A percentile compares a stretch with the other conserved stretches of the same genome.
Conservation (phyloP, 805 yeast genomes). For the Yarrowia sp. region DNA sequence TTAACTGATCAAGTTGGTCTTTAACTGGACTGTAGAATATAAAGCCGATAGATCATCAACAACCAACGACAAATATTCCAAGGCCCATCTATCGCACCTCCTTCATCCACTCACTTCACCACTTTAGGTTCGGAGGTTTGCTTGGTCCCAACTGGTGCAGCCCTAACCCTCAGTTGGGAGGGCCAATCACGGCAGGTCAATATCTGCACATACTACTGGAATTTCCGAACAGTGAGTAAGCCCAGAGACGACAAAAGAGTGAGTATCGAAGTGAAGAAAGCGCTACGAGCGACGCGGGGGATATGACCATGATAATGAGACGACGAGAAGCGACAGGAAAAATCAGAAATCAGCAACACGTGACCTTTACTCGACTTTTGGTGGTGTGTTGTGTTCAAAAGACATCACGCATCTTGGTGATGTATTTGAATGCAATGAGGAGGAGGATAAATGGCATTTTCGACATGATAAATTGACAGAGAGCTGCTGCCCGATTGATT, state of each 20-base stretch:
- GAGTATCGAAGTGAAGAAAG: conserved; percentile 4
- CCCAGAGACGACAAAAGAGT: conserved; percentile 33
- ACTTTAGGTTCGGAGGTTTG: conserved; percentile 15
- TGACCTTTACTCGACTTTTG: neutral
- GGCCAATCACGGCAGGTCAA: conserved; percentile 30
- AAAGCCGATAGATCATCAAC: too few relatives aligned
- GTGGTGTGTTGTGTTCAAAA: too few relatives aligned
- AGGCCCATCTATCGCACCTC: too few relatives aligned
- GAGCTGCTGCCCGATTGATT: too few relatives aligned
- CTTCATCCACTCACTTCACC: neutral
- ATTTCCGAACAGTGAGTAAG: conserved; percentile 34
- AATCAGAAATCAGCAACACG: neutral
- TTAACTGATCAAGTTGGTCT: too few relatives aligned
- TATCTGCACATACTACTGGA: conserved; percentile 36
- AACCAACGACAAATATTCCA: too few relatives aligned
- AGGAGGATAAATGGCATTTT: too few relatives aligned
- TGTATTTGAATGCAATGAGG: too few relatives aligned
- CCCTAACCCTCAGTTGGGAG: conserved; percentile 32
- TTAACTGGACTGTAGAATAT: too few relatives aligned
- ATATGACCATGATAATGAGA: neutral
- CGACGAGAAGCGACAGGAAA: neutral
- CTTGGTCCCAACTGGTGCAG: neutral
- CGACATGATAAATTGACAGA: too few relatives aligned
- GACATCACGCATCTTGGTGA: too few relatives aligned
- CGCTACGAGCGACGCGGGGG: neutral